Evolutionary conservation across 306 rosid genomes (phyloP).

Genomic region (Vicia sativa): DNA sequence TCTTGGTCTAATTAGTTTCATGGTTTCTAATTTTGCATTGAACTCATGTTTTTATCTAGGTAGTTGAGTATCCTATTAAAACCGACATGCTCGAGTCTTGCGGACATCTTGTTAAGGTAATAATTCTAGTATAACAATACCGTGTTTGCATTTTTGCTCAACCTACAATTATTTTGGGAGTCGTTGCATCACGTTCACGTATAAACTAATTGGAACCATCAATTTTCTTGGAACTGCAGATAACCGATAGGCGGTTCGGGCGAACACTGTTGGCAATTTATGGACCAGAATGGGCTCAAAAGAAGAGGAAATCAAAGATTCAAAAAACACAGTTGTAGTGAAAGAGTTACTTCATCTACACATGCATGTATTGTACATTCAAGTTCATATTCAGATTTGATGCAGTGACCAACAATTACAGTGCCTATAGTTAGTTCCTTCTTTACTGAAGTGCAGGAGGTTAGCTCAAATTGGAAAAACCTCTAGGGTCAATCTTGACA

Average conservation of each 20-base stretch:
- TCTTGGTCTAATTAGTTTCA: constrained; percentile 28
- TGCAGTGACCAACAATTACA: too few relatives aligned
- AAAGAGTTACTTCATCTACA: constrained; percentile 15
- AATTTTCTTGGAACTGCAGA: constrained; percentile 51
- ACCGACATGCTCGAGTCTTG: constrained; percentile 86
- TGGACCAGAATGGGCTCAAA: constrained; percentile 94
- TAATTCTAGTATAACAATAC: constrained; percentile 42
- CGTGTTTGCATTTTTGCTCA: not conserved
- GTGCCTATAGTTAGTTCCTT: too few relatives aligned
- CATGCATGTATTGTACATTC: too few relatives aligned
- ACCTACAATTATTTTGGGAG: too few relatives aligned
- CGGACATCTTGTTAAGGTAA: constrained; percentile 85
- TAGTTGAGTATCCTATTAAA: constrained; percentile 84
- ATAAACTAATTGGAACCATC: not conserved
- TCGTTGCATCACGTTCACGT: too few relatives aligned
- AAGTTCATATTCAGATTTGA: too few relatives aligned
- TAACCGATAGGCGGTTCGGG: constrained; percentile 84
- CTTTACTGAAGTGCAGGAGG: too few relatives aligned
- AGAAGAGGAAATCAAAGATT: constrained; percentile 60
- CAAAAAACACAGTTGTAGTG: constrained; percentile 36
- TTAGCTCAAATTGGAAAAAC: too few relatives aligned
- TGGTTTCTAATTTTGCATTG: constrained; percentile 21
- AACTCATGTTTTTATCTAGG: constrained; percentile 51
- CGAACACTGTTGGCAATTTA: constrained; percentile 86
- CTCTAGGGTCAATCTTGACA: too few relatives aligned